Base-by-base conservation (phyloP, 768 basidiomycete genomes). In the Hortiboletus campestris region DNA sequence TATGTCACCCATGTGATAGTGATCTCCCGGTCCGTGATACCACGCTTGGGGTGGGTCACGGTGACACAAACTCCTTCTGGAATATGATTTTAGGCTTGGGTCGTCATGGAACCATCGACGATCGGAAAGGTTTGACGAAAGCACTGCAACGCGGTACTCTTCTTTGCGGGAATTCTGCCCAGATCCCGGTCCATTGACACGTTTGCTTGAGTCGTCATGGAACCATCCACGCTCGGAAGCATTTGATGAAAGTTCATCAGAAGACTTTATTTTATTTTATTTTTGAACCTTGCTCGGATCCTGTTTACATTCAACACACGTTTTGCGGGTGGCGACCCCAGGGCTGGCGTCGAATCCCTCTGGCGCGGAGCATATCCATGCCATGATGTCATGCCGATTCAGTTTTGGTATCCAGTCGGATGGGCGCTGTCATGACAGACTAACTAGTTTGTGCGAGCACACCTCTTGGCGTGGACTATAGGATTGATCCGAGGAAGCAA, bases 241-340 rank as follows among this genome's bases (percentile, higher is more conserved):
- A 41, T 32, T 17, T 47, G 39, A 29, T 39, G 28, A 46, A 25
- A 42, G 34, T 14, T 17, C 34, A 36, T 7, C 13, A 3, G 17
- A 17, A 9, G 3, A 3, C 16, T 9, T 16, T 20, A n/a, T 35
- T 19, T n/a, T n/a, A n/a, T 44, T 20, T 25, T 28, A n/a, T 46
- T 45, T n/a, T 17, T 19, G 28, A 29, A 45, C 8, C 32, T 17
- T 36, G 20, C 29, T 16, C 38, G 10, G 29, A 6, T 39, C n/a
- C 28, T 29, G 32, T 11, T 9, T 29, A 13, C 49, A 64, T 47
- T 25, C 47, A 58, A 45, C 62, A 64, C 62, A 64, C 62, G 62
- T 56, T 63, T 42, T 13, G 5, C 17, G 38, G 17, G n/a, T 17
- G 17, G 38, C n/a, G 1, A 14, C 38, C 17, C 31, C 17, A 22